A percentile compares a stretch with the other conserved stretches of the same genome.
phyloP scores from a whole-genome alignment of 139 green algal genomes.

The Marvania coccoides region DNA sequence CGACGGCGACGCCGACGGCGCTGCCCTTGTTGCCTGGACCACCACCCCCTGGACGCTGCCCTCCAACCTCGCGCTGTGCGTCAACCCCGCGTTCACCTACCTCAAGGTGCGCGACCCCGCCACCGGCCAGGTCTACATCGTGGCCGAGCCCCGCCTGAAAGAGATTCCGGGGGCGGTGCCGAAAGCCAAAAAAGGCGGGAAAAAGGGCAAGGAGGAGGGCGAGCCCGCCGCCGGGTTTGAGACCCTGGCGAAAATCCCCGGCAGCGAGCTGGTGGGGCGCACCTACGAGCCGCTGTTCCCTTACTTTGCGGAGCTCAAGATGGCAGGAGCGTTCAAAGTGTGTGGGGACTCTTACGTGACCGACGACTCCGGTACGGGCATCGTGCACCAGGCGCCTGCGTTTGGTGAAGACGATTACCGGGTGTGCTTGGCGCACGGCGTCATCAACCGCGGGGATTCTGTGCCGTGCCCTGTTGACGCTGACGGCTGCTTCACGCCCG shows the following conservation, averaged over 20 bases:
- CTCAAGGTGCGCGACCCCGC: constrained; percentile 60
- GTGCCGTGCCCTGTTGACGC: constrained; percentile 88
- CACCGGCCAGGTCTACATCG: constrained; percentile 77
- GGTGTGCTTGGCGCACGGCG: constrained; percentile 78
- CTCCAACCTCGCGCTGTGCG: constrained; percentile 94
- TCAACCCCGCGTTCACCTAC: constrained; percentile 89
- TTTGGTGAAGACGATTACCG: constrained; percentile 98
- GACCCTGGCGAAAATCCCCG: constrained; percentile 60
- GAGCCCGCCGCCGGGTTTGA: constrained; percentile 37
- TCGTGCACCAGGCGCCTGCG: constrained; percentile 93
- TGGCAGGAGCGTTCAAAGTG: constrained; percentile 44
- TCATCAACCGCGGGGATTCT: constrained; percentile 68
- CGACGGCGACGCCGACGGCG: constrained; percentile 58
- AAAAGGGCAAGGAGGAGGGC: constrained; percentile 13
- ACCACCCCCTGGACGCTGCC: constrained; percentile 99
- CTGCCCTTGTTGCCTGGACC: constrained; percentile 91
- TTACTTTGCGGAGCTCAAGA: constrained; percentile 75
- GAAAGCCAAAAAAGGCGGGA: constrained; percentile 67
- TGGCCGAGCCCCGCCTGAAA: constrained; percentile 74
- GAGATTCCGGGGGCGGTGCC: constrained; percentile 80
- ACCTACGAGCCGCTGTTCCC: constrained; percentile 91
- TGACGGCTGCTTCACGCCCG: constrained; percentile 73
- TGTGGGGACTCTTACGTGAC: constrained; percentile 90
- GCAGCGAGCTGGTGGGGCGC: constrained; percentile 71
- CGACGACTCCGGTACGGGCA: constrained; percentile 85